phyloP scores from a whole-genome alignment of 306 rosid species.

The Ochetophila trinervis region DNA sequence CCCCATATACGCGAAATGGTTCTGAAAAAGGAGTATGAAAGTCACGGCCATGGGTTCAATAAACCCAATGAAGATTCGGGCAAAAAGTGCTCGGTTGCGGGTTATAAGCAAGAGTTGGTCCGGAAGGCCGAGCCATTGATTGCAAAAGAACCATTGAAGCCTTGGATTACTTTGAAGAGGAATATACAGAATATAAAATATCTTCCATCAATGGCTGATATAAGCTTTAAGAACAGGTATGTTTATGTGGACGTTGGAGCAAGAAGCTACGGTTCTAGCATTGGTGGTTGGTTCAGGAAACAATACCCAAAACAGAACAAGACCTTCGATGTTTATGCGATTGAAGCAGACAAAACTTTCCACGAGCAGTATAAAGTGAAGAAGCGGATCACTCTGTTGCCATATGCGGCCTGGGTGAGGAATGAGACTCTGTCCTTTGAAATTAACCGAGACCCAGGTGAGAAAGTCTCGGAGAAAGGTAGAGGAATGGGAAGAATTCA shows the following conservation, averaged over 20 bases:
- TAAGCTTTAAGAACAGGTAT: slow-evolving; percentile 79
- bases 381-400: slow-evolving; percentile 64
- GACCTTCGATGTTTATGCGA: slow-evolving; percentile 85
- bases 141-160: slow-evolving; percentile 74
- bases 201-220: slow-evolving; percentile 77
- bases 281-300: slow-evolving; percentile 95
- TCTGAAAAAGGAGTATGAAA: slow-evolving; percentile 53
- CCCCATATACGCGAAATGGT: slow-evolving; percentile 70
- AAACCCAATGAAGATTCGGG: slow-evolving; percentile 30
- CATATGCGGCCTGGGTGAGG: slow-evolving; percentile 96
- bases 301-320: slow-evolving; percentile 94
- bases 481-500: slow-evolving; percentile 99
- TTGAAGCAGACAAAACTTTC: slow-evolving; percentile 83
- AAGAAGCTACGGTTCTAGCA: slow-evolving; percentile 90
- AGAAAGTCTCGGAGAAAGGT: slow-evolving; percentile 56
- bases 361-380: slow-evolving; percentile 76
- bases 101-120: slow-evolving; percentile 61
- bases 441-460: slow-evolving; percentile 73
- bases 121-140: slow-evolving; percentile 77
- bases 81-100: slow-evolving; percentile 62
- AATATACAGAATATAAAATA: slow-evolving; percentile 70
- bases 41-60: slow-evolving; percentile 17
- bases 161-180: slow-evolving; percentile 88
- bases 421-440: slow-evolving; percentile 79
- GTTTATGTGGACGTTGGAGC: slow-evolving; percentile 96